Percentiles rank a stretch among this genome's conserved stretches.
These are phyloP conservation scores for Yarrowia yakushimensis DNA, from an alignment of 805 yeast genomes.

Conservation along the genomic window DNA sequence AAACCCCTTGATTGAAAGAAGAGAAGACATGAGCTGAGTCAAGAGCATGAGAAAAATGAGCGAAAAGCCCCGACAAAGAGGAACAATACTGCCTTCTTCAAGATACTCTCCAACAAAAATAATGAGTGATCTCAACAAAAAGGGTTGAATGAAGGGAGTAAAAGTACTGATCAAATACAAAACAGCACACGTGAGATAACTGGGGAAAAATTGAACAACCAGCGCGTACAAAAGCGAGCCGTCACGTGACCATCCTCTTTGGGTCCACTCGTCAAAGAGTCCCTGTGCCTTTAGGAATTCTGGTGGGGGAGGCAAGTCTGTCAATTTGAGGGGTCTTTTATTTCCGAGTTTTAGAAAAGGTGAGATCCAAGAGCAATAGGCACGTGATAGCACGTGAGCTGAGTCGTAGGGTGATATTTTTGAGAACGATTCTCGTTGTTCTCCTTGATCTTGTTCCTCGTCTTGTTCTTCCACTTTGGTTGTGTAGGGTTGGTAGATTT, in stretches of 20 bases:
- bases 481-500: neutral
- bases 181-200: slow-evolving; percentile 43
- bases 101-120: slow-evolving; percentile 48
- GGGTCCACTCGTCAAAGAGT: slow-evolving; percentile 39
- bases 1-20: slow-evolving; percentile 73
- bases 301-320: slow-evolving; percentile 6
- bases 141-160: slow-evolving; percentile 46
- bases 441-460: neutral
- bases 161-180: slow-evolving; percentile 46
- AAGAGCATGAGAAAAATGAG: slow-evolving; percentile 71
- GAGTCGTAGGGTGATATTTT: neutral
- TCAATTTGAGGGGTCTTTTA: neutral
- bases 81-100: slow-evolving; percentile 43
- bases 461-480: neutral
- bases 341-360: slow-evolving; percentile 1
- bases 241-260: neutral
- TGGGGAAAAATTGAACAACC: slow-evolving; percentile 43
- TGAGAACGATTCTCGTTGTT: neutral
- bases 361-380: slow-evolving; percentile 9
- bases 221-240: slow-evolving; percentile 28
- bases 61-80: slow-evolving; percentile 71
- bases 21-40: slow-evolving; percentile 68
- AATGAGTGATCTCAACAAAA: slow-evolving; percentile 41
- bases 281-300: slow-evolving; percentile 36
- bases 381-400: slow-evolving; percentile 10